Evolutionary conservation across 1,284 basidiomycete genomes (phyloP).

Genomic region (Leccinum fuscescens): DNA sequence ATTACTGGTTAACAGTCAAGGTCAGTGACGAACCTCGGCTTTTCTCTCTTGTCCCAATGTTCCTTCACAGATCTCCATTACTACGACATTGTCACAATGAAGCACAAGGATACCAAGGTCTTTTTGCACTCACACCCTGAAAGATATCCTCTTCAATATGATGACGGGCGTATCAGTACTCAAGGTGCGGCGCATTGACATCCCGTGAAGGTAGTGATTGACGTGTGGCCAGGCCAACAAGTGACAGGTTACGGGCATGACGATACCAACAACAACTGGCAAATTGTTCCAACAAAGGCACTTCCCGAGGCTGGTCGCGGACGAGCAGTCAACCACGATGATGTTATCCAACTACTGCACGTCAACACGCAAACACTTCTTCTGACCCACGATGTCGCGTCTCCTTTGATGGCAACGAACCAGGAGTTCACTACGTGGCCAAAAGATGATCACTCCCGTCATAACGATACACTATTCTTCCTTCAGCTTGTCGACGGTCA

Average conservation of each 20-base stretch:
- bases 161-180: conserved; percentile 93
- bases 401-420: conserved; percentile 95
- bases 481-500: conserved; percentile 70
- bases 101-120: conserved; percentile 91
- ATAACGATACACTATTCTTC: conserved; percentile 88
- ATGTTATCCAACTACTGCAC: conserved; percentile 88
- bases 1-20: conserved; percentile 85
- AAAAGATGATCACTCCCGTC: conserved; percentile 66
- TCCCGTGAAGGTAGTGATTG: neutral
- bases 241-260: conserved; percentile 96
- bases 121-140: conserved; percentile 93
- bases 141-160: conserved; percentile 90
- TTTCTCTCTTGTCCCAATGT: conserved; percentile 7
- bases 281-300: conserved; percentile 90
- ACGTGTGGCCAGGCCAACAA: conserved; percentile 72
- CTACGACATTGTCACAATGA: conserved; percentile 84
- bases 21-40: conserved; percentile 41
- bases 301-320: conserved; percentile 87
- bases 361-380: conserved; percentile 82
- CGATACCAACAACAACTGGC: conserved; percentile 95
- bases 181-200: conserved; percentile 57
- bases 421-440: conserved; percentile 95
- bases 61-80: conserved; percentile 80
- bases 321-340: conserved; percentile 85
- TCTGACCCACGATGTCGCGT: conserved; percentile 96